phyloP scores from a whole-genome alignment of 1,284 basidiomycete species.

The Ganoderma boninense region DNA sequence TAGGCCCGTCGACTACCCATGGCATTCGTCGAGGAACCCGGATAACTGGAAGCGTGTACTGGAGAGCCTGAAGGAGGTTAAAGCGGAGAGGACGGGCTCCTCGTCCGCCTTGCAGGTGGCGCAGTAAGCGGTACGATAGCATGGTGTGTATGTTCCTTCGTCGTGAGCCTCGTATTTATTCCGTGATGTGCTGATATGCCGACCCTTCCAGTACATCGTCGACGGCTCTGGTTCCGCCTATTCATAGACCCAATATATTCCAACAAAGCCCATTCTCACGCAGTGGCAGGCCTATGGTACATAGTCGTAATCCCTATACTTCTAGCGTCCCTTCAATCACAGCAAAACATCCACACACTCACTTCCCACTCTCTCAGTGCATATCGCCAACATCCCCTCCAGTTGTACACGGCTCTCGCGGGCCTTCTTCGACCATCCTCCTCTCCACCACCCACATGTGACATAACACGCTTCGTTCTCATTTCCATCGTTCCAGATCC shows the following conservation, averaged over 20 bases:
- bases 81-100: constrained; percentile 11
- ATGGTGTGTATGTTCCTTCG: not conserved
- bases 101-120: not conserved
- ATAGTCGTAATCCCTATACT: not conserved
- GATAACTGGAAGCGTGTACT: constrained; percentile 14
- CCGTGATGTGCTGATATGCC: not conserved
- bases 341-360: not conserved
- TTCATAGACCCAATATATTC: not conserved
- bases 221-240: not conserved
- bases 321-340: not conserved
- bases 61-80: constrained; percentile 10
- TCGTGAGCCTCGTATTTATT: not conserved
- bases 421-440: not conserved
- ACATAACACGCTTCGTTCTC: not conserved
- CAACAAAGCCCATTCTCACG: not conserved
- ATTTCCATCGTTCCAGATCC: not conserved
- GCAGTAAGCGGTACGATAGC: not conserved
- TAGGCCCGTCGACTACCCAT: constrained; percentile 18
- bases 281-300: constrained; percentile 2
- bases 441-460: not conserved
- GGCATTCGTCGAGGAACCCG: constrained; percentile 18
- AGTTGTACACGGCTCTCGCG: not conserved
- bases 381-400: not conserved
- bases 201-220: not conserved
- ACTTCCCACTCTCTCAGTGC: not conserved